These are phyloP conservation scores for Lentinus brumalis DNA, from an alignment of 768 basidiomycete species.

Conservation along the genomic window DNA sequence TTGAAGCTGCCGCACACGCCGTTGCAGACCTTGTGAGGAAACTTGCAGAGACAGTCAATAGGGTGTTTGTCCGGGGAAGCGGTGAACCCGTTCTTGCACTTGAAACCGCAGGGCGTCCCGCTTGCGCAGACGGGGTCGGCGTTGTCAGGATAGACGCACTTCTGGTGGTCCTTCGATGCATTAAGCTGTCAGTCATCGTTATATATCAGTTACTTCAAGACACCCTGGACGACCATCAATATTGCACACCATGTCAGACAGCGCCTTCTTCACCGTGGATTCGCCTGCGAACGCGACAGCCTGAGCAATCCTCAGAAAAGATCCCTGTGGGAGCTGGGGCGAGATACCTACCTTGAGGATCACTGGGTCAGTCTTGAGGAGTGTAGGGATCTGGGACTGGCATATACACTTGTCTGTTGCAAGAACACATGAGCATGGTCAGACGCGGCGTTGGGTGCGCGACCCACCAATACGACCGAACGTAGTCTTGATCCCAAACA, in stretches of 20 bases:
- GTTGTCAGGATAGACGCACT: constrained; percentile 46
- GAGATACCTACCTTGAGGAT: constrained; percentile 15
- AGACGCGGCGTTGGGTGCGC: constrained; percentile 18
- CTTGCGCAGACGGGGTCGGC: constrained; percentile 38
- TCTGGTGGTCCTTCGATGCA: constrained; percentile 18
- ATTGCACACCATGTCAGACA: constrained; percentile 41
- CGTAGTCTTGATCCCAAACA: constrained; percentile 25
- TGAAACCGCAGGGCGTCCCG: constrained; percentile 46
- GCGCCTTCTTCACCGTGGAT: constrained; percentile 27
- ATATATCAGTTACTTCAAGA: not conserved
- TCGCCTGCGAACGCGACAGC: constrained; percentile 30
- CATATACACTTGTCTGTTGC: constrained; percentile 47
- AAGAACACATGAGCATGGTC: not conserved
- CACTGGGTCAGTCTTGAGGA: constrained; percentile 36
- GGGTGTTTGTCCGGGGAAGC: constrained; percentile 33
- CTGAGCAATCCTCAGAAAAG: constrained; percentile 24
- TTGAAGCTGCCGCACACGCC: constrained; percentile 40
- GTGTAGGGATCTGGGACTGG: constrained; percentile 38
- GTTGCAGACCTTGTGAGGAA: constrained; percentile 48
- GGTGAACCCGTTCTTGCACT: constrained; percentile 47
- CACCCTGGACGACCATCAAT: not conserved
- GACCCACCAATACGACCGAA: constrained; percentile 34
- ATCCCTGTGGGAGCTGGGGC: not conserved
- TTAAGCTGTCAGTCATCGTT: constrained; percentile 27
- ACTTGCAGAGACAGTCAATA: constrained; percentile 43